These are phyloP conservation scores for Cucurbita argyrosperma DNA, from an alignment of 306 rosid genomes.

Conservation along the genomic window DNA sequence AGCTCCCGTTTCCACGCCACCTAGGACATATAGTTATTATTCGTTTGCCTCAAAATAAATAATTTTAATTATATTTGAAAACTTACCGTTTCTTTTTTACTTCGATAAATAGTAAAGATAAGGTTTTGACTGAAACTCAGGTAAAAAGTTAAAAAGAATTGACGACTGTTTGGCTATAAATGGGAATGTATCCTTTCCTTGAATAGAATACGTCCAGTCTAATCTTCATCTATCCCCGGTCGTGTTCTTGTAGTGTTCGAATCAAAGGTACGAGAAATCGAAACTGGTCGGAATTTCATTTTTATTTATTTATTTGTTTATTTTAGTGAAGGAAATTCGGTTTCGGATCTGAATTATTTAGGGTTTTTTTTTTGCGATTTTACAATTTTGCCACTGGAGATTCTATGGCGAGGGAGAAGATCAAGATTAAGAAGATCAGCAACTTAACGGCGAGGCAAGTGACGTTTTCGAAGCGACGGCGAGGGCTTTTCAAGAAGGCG, in stretches of 20 bases:
- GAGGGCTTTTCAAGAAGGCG: conserved; percentile 33
- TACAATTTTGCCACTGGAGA: too few relatives aligned
- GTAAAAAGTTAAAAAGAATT: too few relatives aligned
- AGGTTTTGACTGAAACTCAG: not conserved
- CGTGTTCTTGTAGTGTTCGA: not conserved
- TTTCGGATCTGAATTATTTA: not conserved
- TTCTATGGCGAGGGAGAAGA: conserved; percentile 21
- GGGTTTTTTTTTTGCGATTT: not conserved
- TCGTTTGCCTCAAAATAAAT: not conserved
- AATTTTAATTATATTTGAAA: not conserved
- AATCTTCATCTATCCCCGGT: not conserved
- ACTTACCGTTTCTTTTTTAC: not conserved
- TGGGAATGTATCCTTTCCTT: conserved; percentile 12
- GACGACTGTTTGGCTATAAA: conserved; percentile 10
- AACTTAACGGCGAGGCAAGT: conserved; percentile 32
- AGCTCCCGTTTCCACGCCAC: not conserved
- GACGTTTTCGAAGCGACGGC: conserved; percentile 32
- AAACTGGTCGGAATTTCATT: not conserved
- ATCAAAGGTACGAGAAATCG: not conserved
- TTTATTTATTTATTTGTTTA: not conserved
- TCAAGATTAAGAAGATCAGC: conserved; percentile 28
- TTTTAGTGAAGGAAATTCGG: not conserved
- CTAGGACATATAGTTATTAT: not conserved
- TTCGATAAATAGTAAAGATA: not conserved
- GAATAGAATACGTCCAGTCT: not conserved